A percentile compares a stretch with the other conserved stretches of the same genome.
phyloP scores from a whole-genome alignment of 2,329 filamentous ascomycete species.

The Clarireedia paspali region DNA sequence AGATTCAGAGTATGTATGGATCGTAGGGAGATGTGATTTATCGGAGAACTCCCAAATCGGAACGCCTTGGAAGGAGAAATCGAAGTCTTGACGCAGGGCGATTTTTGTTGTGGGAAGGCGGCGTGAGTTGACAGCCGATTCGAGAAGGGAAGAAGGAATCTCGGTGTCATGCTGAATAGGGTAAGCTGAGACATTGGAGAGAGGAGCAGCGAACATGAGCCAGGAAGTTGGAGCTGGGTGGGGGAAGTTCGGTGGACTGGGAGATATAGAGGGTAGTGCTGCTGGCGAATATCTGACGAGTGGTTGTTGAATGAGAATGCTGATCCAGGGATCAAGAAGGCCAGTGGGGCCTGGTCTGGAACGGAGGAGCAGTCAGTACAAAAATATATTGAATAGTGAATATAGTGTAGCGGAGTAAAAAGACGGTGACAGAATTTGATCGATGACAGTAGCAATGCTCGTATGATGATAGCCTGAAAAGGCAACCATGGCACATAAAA shows the following conservation, averaged over 20 bases:
- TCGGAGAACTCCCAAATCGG: slow-evolving; percentile 26
- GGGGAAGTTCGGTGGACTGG: slow-evolving; percentile 20
- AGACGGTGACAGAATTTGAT: neutral
- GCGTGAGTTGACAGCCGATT: neutral
- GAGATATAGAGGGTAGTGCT: neutral
- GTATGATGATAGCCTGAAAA: too few species aligned
- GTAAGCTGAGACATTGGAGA: slow-evolving; percentile 19
- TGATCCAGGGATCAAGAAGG: neutral
- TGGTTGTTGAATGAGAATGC: slow-evolving; percentile 2
- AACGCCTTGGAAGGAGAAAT: slow-evolving; percentile 23
- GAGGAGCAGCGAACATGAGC: slow-evolving; percentile 25
- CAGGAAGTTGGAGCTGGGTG: slow-evolving; percentile 16
- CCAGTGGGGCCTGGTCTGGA: neutral
- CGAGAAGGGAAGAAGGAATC: neutral
- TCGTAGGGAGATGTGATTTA: neutral
- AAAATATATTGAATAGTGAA: neutral
- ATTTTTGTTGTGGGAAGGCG: slow-evolving; percentile 3
- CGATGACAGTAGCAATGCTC: too few species aligned
- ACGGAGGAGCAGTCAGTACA: neutral
- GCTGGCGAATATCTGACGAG: neutral
- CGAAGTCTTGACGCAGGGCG: slow-evolving; percentile 21
- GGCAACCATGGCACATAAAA: too few species aligned
- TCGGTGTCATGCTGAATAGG: slow-evolving; percentile 6
- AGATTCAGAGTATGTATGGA: neutral
- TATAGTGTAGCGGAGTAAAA: too few species aligned